Percentiles rank a stretch among this genome's conserved stretches.
Evolutionary conservation across 768 basidiomycete species (phyloP).

Genomic region (Austroboletus festivus): DNA sequence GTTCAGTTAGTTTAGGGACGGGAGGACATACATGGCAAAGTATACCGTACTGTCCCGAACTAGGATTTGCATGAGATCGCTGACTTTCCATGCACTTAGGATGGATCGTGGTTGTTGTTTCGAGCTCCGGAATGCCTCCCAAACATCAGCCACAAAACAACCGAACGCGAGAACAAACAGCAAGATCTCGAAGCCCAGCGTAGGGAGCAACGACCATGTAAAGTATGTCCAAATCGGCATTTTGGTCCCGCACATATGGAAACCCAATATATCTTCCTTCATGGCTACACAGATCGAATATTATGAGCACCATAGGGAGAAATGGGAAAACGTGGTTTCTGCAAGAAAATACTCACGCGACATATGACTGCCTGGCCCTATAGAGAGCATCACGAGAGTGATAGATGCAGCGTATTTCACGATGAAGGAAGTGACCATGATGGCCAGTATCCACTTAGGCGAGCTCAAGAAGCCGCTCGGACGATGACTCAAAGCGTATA

Average conservation of each 20-base stretch:
- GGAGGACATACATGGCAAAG: conserved; percentile 11
- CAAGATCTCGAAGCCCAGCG: conserved; percentile 13
- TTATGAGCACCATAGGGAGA: too few species aligned
- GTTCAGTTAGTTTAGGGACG: neutral
- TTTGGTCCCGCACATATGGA: conserved; percentile 1
- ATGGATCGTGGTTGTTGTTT: neutral
- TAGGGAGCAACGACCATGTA: conserved; percentile 6
- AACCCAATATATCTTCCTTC: neutral
- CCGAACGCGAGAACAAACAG: conserved; percentile 14
- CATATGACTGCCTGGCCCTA: conserved; percentile 10
- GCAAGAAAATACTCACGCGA: conserved; percentile 1
- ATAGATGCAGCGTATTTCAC: conserved; percentile 3
- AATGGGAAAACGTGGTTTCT: neutral
- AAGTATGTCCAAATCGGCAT: neutral
- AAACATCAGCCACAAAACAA: conserved; percentile 5
- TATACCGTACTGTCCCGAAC: conserved; percentile 20
- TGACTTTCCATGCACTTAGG: neutral
- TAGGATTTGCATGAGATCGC: conserved; percentile 12
- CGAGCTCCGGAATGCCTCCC: conserved; percentile 2
- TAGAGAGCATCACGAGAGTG: conserved; percentile 7
- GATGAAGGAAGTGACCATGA: conserved; percentile 7
- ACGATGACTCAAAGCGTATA: conserved; percentile 10
- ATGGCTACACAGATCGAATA: too few species aligned
- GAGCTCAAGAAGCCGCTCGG: conserved; percentile 6
- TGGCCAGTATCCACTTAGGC: conserved; percentile 2